Conservation (phyloP, 768 basidiomycete species). For the Vararia minispora region DNA sequence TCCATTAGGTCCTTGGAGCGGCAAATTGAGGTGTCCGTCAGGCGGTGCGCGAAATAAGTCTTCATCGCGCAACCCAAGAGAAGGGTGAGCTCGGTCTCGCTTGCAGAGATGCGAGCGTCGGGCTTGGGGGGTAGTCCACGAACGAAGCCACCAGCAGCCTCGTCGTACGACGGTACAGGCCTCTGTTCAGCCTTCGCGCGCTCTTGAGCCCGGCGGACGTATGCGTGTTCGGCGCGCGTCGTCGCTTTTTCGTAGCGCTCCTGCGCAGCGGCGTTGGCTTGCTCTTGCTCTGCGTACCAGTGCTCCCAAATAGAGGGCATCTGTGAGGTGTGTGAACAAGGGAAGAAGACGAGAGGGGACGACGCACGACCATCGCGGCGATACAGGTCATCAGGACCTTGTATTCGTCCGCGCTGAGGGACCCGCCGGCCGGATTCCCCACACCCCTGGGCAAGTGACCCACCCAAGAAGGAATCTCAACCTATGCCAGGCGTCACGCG, state of each 20-base stretch:
- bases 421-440: constrained; percentile 22
- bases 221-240: too few species aligned
- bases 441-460: constrained; percentile 17
- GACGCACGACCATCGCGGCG: constrained; percentile 18
- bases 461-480: constrained; percentile 19
- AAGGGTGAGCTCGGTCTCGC: neutral
- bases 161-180: too few species aligned
- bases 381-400: constrained; percentile 15
- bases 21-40: neutral
- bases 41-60: neutral
- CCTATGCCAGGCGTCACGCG: constrained; percentile 9
- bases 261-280: too few species aligned
- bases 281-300: too few species aligned
- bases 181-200: too few species aligned
- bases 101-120: neutral
- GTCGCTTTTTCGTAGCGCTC: too few species aligned
- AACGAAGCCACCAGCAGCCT: too few species aligned
- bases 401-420: constrained; percentile 21
- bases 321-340: too few species aligned
- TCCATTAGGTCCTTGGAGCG: neutral
- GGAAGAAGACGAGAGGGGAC: neutral
- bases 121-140: neutral
- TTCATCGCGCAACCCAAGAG: neutral
- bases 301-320: too few species aligned
- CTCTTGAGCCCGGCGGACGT: too few species aligned